phyloP scores from a whole-genome alignment of 2,329 filamentous ascomycete genomes.

The Fusarium austroafricanum region DNA sequence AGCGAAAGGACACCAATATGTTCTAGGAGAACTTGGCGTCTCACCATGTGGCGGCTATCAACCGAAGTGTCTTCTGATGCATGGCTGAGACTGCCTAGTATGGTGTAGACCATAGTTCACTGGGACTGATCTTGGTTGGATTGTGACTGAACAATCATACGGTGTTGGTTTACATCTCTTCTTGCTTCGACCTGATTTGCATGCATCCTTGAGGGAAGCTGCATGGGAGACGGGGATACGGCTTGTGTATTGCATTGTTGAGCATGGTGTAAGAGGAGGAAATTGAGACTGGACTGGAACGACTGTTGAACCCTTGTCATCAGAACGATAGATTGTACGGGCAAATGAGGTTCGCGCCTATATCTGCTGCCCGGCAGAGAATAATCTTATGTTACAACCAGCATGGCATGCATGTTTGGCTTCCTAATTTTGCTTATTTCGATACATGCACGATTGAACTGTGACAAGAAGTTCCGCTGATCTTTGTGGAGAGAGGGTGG shows the following conservation, averaged over 20 bases:
- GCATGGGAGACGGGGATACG: constrained; percentile 27
- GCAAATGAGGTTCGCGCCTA: constrained; percentile 53
- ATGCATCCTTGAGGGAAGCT: constrained; percentile 46
- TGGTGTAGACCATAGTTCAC: constrained; percentile 16
- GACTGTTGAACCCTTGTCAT: constrained; percentile 42
- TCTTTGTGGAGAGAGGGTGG: background rate
- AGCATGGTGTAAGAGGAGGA: constrained; percentile 45
- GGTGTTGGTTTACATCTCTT: constrained; percentile 24
- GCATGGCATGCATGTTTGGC: constrained; percentile 43
- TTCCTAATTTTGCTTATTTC: constrained; percentile 13
- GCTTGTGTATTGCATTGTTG: constrained; percentile 42
- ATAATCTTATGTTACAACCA: constrained; percentile 49
- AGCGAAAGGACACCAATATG: constrained; percentile 24
- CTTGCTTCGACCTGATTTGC: constrained; percentile 24
- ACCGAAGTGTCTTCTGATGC: constrained; percentile 21
- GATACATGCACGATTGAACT: constrained; percentile 2
- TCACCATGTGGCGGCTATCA: constrained; percentile 26
- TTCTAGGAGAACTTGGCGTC: constrained; percentile 21
- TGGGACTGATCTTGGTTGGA: constrained; percentile 21
- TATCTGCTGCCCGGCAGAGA: constrained; percentile 47
- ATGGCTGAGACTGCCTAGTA: constrained; percentile 27
- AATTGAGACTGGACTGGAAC: constrained; percentile 31
- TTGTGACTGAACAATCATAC: constrained; percentile 16
- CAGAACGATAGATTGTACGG: constrained; percentile 54
- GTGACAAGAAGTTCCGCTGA: constrained; percentile 1